Conservation (phyloP, 441 rosid species). For the Arabidopsis lyrata region DNA sequence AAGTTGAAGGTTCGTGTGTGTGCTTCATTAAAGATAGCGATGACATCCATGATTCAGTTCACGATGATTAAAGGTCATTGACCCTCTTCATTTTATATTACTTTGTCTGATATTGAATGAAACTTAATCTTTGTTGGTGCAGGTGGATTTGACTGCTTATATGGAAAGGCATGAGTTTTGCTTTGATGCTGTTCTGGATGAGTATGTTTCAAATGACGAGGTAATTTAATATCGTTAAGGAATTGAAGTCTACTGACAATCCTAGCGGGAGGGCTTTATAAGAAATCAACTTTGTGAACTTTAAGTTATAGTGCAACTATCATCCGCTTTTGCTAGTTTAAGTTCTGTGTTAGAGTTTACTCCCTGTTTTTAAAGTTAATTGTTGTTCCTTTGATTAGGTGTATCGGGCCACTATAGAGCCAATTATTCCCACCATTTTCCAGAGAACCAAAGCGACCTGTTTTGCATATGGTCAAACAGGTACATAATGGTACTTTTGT, state of each 20-base stretch:
- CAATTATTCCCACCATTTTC: conserved; percentile 92
- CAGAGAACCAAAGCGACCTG: conserved; percentile 98
- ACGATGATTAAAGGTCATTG: conserved; percentile 35
- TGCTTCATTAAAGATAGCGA: conserved; percentile 31
- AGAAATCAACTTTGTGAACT: conserved; percentile 10
- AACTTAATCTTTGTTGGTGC: conserved; percentile 45
- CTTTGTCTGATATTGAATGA: conserved; percentile 38
- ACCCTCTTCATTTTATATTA: conserved; percentile 30
- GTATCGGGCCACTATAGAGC: conserved; percentile 88
- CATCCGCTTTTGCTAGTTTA: conserved; percentile 6
- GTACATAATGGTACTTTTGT: conserved; percentile 41
- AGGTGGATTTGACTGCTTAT: conserved; percentile 99
- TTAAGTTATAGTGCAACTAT: neutral
- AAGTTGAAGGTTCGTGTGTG: conserved; percentile 83
- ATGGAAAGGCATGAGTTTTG: conserved; percentile 97
- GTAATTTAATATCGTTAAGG: conserved; percentile 48
- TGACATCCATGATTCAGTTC: conserved; percentile 42
- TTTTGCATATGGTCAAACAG: conserved; percentile 99
- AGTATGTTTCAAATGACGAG: conserved; percentile 89
- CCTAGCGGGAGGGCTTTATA: neutral
- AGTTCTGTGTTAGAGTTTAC: conserved; percentile 2
- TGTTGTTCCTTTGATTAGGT: conserved; percentile 60
- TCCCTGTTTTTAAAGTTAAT: neutral
- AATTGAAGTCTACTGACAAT: neutral
- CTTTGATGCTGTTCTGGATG: conserved; percentile 97